Percentiles rank a stretch among this genome's conserved stretches.
These are phyloP conservation scores for Paramarasmius palmivorus DNA, from an alignment of 1,284 basidiomycete genomes.

Conservation along the genomic window DNA sequence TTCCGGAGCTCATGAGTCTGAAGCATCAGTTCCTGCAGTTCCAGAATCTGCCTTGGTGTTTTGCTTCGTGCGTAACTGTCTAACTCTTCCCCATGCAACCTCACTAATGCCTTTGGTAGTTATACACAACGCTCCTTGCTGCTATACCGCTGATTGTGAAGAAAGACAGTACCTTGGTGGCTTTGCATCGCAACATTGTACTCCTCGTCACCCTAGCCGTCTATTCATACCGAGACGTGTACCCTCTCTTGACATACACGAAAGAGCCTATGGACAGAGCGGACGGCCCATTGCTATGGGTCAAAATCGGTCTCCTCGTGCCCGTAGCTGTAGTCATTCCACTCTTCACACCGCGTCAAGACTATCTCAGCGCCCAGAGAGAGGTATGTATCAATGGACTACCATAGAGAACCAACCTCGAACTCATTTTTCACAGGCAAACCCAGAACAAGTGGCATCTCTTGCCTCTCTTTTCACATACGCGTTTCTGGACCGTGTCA, in stretches of 20 bases:
- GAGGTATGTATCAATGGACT: conserved; percentile 16
- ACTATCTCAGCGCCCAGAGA: conserved; percentile 28
- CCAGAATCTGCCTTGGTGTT: too few species aligned
- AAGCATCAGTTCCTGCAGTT: too few species aligned
- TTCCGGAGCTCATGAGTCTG: too few species aligned
- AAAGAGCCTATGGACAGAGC: conserved; percentile 20
- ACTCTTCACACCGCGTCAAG: conserved; percentile 24
- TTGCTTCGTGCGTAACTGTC: too few species aligned
- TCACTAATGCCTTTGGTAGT: too few species aligned
- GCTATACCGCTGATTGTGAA: too few species aligned
- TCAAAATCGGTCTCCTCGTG: conserved; percentile 22
- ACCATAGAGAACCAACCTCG: conserved; percentile 21
- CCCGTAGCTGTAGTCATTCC: conserved; percentile 24
- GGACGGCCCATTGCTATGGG: conserved; percentile 29
- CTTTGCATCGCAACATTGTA: conserved; percentile 21
- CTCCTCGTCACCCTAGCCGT: conserved; percentile 29
- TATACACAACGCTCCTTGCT: too few species aligned
- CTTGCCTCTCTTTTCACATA: conserved; percentile 47
- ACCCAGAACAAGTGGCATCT: conserved; percentile 57
- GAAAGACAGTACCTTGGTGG: too few species aligned
- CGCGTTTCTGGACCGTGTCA: conserved; percentile 47
- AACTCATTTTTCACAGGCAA: conserved; percentile 35
- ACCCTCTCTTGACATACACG: conserved; percentile 47
- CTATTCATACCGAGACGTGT: conserved; percentile 56
- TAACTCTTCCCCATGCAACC: too few species aligned